These are phyloP conservation scores for Adansonia gregorii DNA, from an alignment of 441 rosid species.

Conservation along the genomic window DNA sequence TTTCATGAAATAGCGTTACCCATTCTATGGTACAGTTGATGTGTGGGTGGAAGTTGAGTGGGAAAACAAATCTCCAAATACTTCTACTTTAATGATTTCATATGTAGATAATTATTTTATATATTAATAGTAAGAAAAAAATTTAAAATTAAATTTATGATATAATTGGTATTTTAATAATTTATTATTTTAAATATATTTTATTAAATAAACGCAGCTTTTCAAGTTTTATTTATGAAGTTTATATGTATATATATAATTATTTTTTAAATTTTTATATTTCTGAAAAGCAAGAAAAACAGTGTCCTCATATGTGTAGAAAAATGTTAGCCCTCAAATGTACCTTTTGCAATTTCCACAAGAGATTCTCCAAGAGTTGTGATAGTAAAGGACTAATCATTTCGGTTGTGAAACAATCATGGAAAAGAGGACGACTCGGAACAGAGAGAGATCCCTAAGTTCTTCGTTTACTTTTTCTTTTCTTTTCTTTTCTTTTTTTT, in stretches of 20 bases:
- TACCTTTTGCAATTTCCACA: conserved; percentile 36
- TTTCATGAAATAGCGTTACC: too few relatives aligned
- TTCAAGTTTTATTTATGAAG: too few relatives aligned
- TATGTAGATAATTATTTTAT: too few relatives aligned
- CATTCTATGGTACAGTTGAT: background rate
- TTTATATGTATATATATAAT: too few relatives aligned
- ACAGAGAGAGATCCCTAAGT: conserved; percentile 27
- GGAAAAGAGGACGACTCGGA: conserved; percentile 26
- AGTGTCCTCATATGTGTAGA: conserved; percentile 7
- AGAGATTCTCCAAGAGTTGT: conserved; percentile 40
- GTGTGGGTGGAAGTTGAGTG: conserved; percentile 25
- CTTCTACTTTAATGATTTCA: background rate
- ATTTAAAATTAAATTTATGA: too few relatives aligned
- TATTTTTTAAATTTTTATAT: too few relatives aligned
- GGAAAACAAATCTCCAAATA: conserved; percentile 20
- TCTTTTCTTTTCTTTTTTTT: background rate
- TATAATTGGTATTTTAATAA: too few relatives aligned
- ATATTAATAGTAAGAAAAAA: too few relatives aligned
- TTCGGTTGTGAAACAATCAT: conserved; percentile 40
- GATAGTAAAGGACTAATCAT: conserved; percentile 44
- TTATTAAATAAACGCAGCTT: too few relatives aligned
- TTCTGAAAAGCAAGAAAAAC: background rate
- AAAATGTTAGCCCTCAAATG: conserved; percentile 15
- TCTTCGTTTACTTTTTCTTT: background rate
- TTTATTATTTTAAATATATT: too few relatives aligned